A percentile compares a stretch with the other conserved stretches of the same genome.
Evolutionary conservation across 2,329 filamentous ascomycete genomes (phyloP).

Genomic region (Pezicula rhizophila): DNA sequence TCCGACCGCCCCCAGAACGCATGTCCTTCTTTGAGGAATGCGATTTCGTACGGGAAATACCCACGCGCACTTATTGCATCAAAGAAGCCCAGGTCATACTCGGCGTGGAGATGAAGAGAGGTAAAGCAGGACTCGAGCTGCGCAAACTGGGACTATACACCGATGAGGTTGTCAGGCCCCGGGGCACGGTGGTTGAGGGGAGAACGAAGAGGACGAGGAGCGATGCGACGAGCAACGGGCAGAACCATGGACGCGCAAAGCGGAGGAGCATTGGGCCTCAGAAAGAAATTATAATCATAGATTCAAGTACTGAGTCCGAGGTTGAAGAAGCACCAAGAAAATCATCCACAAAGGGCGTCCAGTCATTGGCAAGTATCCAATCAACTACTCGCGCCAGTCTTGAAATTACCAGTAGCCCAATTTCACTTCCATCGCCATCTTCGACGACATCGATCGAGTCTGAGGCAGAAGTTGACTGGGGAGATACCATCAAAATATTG

Average conservation of each 20-base stretch:
- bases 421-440: not conserved
- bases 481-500: constrained; percentile 43
- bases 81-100: constrained; percentile 68
- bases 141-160: constrained; percentile 53
- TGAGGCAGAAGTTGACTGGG: not conserved
- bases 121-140: constrained; percentile 73
- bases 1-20: constrained; percentile 31
- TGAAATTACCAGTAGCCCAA: not conserved
- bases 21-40: constrained; percentile 51
- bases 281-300: constrained; percentile 15
- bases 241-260: constrained; percentile 5
- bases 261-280: constrained; percentile 24
- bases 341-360: not conserved
- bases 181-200: not conserved
- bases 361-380: not conserved
- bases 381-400: not conserved
- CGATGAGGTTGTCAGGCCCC: not conserved
- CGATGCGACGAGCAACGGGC: not conserved
- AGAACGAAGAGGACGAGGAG: constrained; percentile 10
- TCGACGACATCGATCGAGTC: not conserved
- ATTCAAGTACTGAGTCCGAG: constrained; percentile 31
- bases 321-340: constrained; percentile 6
- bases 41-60: constrained; percentile 57
- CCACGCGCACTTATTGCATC: constrained; percentile 62
- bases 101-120: constrained; percentile 63